Percentiles rank a stretch among this genome's conserved stretches.
Conservation (phyloP, 805 yeast genomes). For the Hemisphaericaspora nanyangensis region DNA sequence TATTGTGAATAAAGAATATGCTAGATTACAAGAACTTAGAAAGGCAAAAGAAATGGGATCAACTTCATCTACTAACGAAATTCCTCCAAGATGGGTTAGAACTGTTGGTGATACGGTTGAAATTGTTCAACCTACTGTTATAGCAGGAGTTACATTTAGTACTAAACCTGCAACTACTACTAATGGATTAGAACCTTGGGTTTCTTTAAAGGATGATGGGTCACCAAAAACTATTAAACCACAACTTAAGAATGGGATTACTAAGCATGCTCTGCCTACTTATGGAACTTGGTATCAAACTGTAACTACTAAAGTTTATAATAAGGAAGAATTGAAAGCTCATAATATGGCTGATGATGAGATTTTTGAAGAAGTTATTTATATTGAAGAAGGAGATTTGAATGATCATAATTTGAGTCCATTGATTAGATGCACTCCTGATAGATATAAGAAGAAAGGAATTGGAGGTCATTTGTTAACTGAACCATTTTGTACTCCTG, state of each 20-base stretch:
- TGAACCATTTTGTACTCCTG: constrained; percentile 86
- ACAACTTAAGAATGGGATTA: constrained; percentile 65
- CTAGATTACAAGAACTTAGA: constrained; percentile 20
- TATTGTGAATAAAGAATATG: constrained; percentile 27
- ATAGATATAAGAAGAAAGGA: constrained; percentile 63
- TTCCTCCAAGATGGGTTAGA: constrained; percentile 66
- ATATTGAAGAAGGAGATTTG: constrained; percentile 66
- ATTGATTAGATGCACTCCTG: constrained; percentile 81
- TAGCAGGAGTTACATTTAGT: constrained; percentile 60
- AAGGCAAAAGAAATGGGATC: constrained; percentile 1
- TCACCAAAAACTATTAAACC: constrained; percentile 78
- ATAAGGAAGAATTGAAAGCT: constrained; percentile 64
- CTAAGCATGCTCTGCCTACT: constrained; percentile 64
- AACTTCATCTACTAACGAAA: constrained; percentile 5
- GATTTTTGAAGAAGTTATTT: constrained; percentile 50
- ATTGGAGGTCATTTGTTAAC: constrained; percentile 49
- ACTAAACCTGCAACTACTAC: constrained; percentile 71
- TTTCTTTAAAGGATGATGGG: constrained; percentile 72
- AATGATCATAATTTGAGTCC: constrained; percentile 73
- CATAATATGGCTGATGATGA: constrained; percentile 68
- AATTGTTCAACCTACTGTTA: constrained; percentile 59
- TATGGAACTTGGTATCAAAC: constrained; percentile 76
- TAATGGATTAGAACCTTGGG: constrained; percentile 75
- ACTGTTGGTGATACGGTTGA: constrained; percentile 60
- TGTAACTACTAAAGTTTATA: constrained; percentile 52